phyloP scores from a whole-genome alignment of 306 rosid genomes.

The Casuarina cunninghamiana region DNA sequence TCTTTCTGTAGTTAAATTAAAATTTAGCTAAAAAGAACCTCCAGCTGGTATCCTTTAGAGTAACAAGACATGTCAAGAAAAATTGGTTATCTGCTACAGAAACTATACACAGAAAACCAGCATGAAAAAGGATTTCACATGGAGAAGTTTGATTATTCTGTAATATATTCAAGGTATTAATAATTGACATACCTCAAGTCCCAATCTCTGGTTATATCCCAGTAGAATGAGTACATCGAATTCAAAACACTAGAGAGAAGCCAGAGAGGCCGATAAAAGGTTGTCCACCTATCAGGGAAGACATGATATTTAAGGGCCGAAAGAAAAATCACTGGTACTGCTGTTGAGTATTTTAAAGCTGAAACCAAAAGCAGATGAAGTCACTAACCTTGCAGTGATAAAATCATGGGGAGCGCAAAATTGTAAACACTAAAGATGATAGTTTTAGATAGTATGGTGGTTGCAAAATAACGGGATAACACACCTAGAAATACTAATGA shows the following conservation, averaged over 20 bases:
- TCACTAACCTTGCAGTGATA: conserved; percentile 17
- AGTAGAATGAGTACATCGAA: conserved; percentile 93
- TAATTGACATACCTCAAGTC: conserved; percentile 73
- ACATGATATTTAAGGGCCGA: conserved; percentile 95
- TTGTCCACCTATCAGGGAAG: conserved; percentile 79
- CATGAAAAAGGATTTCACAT: neutral
- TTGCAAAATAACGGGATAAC: neutral
- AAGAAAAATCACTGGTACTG: conserved; percentile 91
- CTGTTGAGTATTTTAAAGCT: conserved; percentile 95
- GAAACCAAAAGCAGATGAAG: conserved; percentile 54
- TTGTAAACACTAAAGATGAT: neutral
- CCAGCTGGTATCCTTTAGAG: neutral
- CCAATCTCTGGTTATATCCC: conserved; percentile 99
- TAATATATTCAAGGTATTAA: conserved; percentile 17
- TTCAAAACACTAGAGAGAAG: conserved; percentile 86
- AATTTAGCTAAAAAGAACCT: conserved; percentile 5
- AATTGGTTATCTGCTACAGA: too few species aligned
- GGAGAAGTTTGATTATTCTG: neutral
- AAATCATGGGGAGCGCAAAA: conserved; percentile 1
- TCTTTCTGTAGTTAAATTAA: neutral
- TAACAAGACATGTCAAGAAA: neutral
- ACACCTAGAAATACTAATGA: neutral
- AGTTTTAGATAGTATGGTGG: conserved; percentile 9
- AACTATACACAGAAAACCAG: neutral
- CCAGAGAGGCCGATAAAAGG: conserved; percentile 95